A percentile compares a stretch with the other conserved stretches of the same genome.
Conservation (phyloP, 2,329 filamentous ascomycete genomes). For the Colletotrichum limetticola region DNA sequence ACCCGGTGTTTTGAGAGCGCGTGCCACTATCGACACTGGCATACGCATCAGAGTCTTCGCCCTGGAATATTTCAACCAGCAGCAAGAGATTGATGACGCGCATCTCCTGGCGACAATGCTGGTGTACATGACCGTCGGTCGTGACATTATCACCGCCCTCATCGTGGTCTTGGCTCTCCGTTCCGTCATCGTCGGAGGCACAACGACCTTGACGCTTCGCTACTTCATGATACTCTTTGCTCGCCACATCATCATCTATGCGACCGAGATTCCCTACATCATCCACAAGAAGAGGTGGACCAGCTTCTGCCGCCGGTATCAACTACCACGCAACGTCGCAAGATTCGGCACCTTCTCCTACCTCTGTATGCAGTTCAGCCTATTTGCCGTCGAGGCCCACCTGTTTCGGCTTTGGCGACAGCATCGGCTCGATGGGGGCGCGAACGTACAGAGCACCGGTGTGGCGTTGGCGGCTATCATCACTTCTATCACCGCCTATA, state of each 20-base stretch:
- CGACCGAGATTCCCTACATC: not conserved
- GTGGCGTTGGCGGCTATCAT: not conserved
- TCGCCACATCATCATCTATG: not conserved
- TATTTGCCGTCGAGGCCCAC: not conserved
- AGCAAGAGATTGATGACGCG: not conserved
- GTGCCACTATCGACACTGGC: not conserved
- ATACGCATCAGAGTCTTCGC: not conserved
- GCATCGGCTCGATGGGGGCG: not conserved
- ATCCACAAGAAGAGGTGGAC: not conserved
- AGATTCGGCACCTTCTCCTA: not conserved
- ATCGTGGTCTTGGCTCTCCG: no score
- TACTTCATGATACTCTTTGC: no score
- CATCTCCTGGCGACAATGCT: not conserved
- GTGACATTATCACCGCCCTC: no score
- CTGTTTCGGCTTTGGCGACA: not conserved
- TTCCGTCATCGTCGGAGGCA: no score
- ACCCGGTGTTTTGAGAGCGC: not conserved
- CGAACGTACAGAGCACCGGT: not conserved
- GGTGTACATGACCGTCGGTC: no score
- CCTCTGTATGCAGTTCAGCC: not conserved
- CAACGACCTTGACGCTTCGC: no score
- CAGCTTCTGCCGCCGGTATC: not conserved
- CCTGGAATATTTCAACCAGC: not conserved
- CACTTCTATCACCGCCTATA: not conserved
- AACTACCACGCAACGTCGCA: not conserved